Evolutionary conservation across 345 rosid genomes (phyloP).

Genomic region (Eutrema japonicum): DNA sequence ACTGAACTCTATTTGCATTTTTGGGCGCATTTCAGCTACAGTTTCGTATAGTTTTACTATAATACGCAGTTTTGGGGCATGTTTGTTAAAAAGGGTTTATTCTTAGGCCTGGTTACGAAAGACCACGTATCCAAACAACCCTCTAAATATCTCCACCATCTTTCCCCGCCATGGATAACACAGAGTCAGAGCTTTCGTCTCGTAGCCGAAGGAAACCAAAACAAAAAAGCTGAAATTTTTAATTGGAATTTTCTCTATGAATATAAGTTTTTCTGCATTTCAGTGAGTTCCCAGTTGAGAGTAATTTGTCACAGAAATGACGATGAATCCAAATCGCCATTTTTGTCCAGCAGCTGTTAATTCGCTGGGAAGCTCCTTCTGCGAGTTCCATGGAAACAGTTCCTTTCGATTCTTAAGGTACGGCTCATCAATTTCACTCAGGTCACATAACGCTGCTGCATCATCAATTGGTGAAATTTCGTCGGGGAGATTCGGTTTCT

Average conservation of each 20-base stretch:
- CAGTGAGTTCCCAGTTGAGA: conserved; percentile 3
- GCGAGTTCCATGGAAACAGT: conserved; percentile 47
- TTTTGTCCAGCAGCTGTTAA: conserved; percentile 48
- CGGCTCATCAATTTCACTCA: conserved; percentile 47
- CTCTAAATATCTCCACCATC: conserved; percentile 24
- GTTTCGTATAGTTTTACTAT: background rate
- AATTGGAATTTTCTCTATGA: background rate
- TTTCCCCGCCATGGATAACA: conserved; percentile 46
- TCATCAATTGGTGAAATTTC: conserved; percentile 33
- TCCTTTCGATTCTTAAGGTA: conserved; percentile 49
- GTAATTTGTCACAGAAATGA: conserved; percentile 43
- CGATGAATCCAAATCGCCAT: conserved; percentile 61
- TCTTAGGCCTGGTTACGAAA: conserved; percentile 4
- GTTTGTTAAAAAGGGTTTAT: conserved; percentile 16
- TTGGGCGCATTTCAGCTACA: background rate
- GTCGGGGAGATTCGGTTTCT: conserved; percentile 36
- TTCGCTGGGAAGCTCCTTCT: conserved; percentile 46
- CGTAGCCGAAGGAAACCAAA: conserved; percentile 10
- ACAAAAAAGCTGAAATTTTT: conserved; percentile 6
- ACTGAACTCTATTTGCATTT: background rate
- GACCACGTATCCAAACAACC: conserved; percentile 37
- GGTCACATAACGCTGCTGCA: conserved; percentile 27
- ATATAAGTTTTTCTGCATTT: background rate
- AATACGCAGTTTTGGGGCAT: background rate
- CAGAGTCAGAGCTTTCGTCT: conserved; percentile 19